These are phyloP conservation scores for Cadophora malorum DNA, from an alignment of 2,329 filamentous ascomycete genomes.

Conservation along the genomic window DNA sequence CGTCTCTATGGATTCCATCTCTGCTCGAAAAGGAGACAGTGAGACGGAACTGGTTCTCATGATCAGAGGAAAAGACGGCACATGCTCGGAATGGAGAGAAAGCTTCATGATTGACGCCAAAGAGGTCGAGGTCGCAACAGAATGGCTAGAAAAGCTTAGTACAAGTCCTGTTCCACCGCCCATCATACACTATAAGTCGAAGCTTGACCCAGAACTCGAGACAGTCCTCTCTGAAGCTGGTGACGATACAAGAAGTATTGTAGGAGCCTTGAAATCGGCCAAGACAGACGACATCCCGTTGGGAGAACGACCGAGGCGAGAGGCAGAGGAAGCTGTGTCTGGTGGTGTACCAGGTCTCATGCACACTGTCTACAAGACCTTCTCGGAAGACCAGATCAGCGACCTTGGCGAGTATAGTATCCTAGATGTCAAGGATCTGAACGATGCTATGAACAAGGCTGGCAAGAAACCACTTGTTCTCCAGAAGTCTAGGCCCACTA, in stretches of 20 bases:
- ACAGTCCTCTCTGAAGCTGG: constrained; percentile 24
- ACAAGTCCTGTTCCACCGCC: constrained; percentile 64
- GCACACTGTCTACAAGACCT: constrained; percentile 16
- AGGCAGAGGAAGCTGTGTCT: constrained; percentile 27
- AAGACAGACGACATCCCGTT: constrained; percentile 39
- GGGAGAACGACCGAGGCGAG: constrained; percentile 40
- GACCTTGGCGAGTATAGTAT: constrained; percentile 25
- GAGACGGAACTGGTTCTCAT: constrained; percentile 81
- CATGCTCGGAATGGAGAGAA: constrained; percentile 77
- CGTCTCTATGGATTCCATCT: constrained; percentile 74
- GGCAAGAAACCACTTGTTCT: constrained; percentile 33
- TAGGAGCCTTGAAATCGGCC: constrained; percentile 20
- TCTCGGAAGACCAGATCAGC: constrained; percentile 19
- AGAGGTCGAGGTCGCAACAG: constrained; percentile 62
- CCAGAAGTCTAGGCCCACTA: constrained; percentile 15
- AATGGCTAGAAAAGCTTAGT: constrained; percentile 91
- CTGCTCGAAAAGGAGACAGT: constrained; percentile 76
- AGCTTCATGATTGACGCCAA: constrained; percentile 78
- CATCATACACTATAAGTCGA: constrained; percentile 29
- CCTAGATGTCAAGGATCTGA: constrained; percentile 32
- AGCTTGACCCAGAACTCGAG: constrained; percentile 40
- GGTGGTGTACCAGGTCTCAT: constrained; percentile 19
- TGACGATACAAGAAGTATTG: constrained; percentile 30
- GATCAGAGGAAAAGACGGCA: constrained; percentile 74
- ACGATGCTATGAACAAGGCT: constrained; percentile 36